A percentile compares a stretch with the other conserved stretches of the same genome.
These are phyloP conservation scores for Dictyostelium brefeldianum DNA, from an alignment of 78 protist species.

Conservation along the genomic window DNA sequence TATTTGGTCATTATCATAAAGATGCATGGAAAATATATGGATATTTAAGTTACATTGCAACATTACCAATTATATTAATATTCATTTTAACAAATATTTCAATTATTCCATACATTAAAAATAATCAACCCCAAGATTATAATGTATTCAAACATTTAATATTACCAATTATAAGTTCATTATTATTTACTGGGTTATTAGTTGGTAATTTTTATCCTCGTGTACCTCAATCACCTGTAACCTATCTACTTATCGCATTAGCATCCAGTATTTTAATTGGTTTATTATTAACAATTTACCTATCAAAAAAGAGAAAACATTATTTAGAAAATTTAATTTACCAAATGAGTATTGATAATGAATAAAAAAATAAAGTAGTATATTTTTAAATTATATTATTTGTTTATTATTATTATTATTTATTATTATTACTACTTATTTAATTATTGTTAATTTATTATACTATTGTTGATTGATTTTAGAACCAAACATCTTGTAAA, in stretches of 20 bases:
- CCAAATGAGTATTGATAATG: too few species aligned
- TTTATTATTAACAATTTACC: too few species aligned
- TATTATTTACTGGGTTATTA: conserved; percentile 1
- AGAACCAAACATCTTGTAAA: conserved; percentile 86
- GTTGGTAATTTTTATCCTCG: conserved; percentile 53
- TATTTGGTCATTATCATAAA: not conserved
- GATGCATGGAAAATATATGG: conserved; percentile 33
- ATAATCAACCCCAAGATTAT: conserved; percentile 18
- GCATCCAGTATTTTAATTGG: too few species aligned
- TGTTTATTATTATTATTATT: too few species aligned
- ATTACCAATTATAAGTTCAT: conserved; percentile 5
- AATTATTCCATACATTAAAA: conserved; percentile 20
- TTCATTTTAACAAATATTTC: conserved; percentile 60
- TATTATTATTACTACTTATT: not conserved
- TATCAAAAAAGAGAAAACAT: too few species aligned
- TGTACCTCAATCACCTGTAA: too few species aligned
- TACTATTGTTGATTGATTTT: not conserved
- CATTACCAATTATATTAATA: conserved; percentile 35
- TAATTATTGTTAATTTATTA: not conserved
- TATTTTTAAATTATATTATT: too few species aligned
- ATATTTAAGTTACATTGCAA: conserved; percentile 23
- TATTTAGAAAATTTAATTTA: too few species aligned
- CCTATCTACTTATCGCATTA: too few species aligned
- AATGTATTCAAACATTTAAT: not conserved
- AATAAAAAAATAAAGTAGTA: too few species aligned